Evolutionary conservation across 1,284 basidiomycete genomes (phyloP).

Genomic region (Trichosporon ovoides): DNA sequence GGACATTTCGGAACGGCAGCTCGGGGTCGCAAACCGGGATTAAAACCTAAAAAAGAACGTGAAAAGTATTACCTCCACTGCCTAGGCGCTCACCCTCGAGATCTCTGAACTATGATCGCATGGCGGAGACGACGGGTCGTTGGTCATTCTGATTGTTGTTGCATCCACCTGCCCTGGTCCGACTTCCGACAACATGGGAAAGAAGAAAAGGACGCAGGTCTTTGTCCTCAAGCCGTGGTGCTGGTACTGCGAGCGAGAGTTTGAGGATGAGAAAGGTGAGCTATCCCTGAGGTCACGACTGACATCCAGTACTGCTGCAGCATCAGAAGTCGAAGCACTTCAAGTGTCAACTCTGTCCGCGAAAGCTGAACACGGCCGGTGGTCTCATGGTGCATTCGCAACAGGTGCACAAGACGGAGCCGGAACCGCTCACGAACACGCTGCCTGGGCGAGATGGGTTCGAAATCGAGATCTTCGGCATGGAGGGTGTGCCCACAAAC

Average conservation of each 20-base stretch:
- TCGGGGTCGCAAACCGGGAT: slow-evolving; percentile 8
- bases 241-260: slow-evolving; percentile 99
- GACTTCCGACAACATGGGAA: slow-evolving; percentile 39
- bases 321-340: slow-evolving; percentile 99
- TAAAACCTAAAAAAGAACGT: slow-evolving; percentile 11
- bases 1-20: slow-evolving; percentile 5
- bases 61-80: slow-evolving; percentile 5
- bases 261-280: slow-evolving; percentile 91
- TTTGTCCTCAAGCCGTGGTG: slow-evolving; percentile 81
- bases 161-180: slow-evolving; percentile 5
- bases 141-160: background rate
- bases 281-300: slow-evolving; percentile 11
- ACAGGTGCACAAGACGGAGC: slow-evolving; percentile 96
- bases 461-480: slow-evolving; percentile 98
- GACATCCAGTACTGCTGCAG: slow-evolving; percentile 77
- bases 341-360: slow-evolving; percentile 92
- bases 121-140: background rate
- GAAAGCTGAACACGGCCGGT: slow-evolving; percentile 88
- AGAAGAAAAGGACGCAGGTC: slow-evolving; percentile 47
- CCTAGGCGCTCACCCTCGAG: background rate
- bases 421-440: slow-evolving; percentile 97
- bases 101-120: background rate
- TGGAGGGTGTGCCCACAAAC: slow-evolving; percentile 94
- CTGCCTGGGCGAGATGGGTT: slow-evolving; percentile 94
- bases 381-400: slow-evolving; percentile 98